These are phyloP conservation scores for Zygosaccharomyces kombuchaensis DNA, from an alignment of 805 yeast species.

Conservation along the genomic window DNA sequence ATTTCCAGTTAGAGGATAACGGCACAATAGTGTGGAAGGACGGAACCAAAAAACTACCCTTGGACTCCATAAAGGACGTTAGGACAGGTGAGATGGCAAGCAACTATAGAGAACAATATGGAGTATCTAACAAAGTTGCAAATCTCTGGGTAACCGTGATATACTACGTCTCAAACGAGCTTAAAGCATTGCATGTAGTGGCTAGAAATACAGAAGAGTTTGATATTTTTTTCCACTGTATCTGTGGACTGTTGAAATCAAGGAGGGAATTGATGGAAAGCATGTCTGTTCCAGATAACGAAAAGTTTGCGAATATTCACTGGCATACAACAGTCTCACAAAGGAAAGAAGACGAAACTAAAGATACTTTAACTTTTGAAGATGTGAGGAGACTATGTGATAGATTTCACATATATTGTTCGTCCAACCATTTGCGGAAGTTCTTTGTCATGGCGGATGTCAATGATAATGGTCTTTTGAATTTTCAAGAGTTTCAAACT, in stretches of 20 bases:
- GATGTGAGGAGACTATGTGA: constrained; percentile 65
- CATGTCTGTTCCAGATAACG: constrained; percentile 54
- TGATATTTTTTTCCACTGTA: constrained; percentile 50
- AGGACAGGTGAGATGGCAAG: constrained; percentile 64
- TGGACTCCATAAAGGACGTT: constrained; percentile 34
- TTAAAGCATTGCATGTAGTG: constrained; percentile 76
- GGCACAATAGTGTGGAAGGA: constrained; percentile 30
- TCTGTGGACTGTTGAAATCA: constrained; percentile 50
- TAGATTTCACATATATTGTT: constrained; percentile 68
- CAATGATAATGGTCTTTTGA: constrained; percentile 47
- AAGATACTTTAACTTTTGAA: constrained; percentile 50
- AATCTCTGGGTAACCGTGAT: constrained; percentile 77
- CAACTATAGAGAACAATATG: constrained; percentile 82
- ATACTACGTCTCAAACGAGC: constrained; percentile 58
- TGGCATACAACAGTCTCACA: constrained; percentile 50
- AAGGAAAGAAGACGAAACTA: constrained; percentile 32
- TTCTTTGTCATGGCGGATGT: constrained; percentile 54
- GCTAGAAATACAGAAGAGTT: constrained; percentile 52
- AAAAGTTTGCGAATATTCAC: constrained; percentile 57
- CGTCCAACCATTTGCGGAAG: constrained; percentile 39
- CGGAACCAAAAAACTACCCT: constrained; percentile 26
- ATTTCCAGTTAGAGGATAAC: constrained; percentile 21
- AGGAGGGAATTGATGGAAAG: constrained; percentile 61
- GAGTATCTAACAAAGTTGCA: constrained; percentile 60
- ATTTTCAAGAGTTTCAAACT: constrained; percentile 67